Conservation (phyloP, 164 flowering plant genomes). For the Sextonia rubra region DNA sequence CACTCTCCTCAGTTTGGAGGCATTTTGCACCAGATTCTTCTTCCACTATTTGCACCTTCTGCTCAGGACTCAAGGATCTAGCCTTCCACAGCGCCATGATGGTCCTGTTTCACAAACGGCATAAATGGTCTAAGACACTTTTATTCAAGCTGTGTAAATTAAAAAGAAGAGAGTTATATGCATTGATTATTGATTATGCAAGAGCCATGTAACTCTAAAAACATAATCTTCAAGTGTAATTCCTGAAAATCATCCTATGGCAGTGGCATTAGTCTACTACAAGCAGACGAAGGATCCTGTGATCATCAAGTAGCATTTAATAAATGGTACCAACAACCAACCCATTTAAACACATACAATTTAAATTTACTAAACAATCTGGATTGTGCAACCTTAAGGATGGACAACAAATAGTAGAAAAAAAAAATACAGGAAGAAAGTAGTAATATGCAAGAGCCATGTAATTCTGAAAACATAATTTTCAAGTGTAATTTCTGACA, state of each 20-base stretch:
- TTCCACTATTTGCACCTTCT: constrained; percentile 81
- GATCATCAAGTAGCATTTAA: too few relatives aligned
- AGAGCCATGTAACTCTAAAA: background rate
- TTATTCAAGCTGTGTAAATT: background rate
- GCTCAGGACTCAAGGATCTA: constrained; percentile 84
- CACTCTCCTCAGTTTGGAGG: constrained; percentile 76
- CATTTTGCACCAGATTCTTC: constrained; percentile 65
- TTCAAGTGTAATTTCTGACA: background rate
- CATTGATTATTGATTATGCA: background rate
- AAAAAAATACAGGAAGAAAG: background rate
- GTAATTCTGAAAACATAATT: too few relatives aligned
- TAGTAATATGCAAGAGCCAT: background rate
- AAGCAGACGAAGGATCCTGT: too few relatives aligned
- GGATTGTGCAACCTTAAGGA: too few relatives aligned
- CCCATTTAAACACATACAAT: too few relatives aligned
- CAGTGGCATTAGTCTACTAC: background rate
- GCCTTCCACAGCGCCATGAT: constrained; percentile 96
- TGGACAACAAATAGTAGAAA: too few relatives aligned
- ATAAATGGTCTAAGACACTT: background rate
- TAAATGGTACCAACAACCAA: too few relatives aligned
- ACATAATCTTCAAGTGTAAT: background rate
- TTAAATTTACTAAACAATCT: too few relatives aligned
- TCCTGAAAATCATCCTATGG: background rate
- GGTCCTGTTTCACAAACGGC: constrained; percentile 44
- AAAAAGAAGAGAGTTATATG: background rate